Evolutionary conservation across 305 asterid species (phyloP).

Genomic region (Fraxinus dipetala): DNA sequence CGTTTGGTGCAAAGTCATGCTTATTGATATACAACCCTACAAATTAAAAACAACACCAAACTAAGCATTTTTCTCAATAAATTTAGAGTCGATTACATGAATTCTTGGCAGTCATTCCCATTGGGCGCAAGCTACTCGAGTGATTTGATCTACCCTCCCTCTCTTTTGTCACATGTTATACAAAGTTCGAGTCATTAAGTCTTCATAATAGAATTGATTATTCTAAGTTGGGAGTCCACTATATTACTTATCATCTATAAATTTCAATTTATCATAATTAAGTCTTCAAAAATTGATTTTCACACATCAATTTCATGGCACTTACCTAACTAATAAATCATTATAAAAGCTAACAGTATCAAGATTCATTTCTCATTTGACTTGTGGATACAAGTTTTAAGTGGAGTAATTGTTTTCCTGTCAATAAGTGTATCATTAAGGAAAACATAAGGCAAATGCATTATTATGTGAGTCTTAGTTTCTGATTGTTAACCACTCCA

Average conservation of each 20-base stretch:
- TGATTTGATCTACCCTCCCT: not conserved
- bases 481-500: not conserved
- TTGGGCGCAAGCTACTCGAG: not conserved
- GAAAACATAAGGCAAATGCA: not conserved
- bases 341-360: not conserved
- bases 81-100: not conserved
- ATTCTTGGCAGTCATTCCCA: not conserved
- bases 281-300: not conserved
- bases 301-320: not conserved
- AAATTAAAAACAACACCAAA: not conserved
- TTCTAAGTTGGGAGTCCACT: not conserved
- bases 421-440: not conserved
- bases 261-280: not conserved
- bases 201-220: not conserved
- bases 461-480: not conserved
- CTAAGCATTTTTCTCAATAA: not conserved
- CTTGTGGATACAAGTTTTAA: not conserved
- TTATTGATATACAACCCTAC: constrained; percentile 88
- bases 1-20: constrained; percentile 82
- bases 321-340: not conserved
- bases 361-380: not conserved
- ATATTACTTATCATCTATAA: not conserved
- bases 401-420: not conserved
- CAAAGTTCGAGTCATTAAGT: not conserved
- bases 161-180: not conserved